phyloP scores from a whole-genome alignment of 2,329 filamentous ascomycete genomes.

The Aspergillus clavatus region DNA sequence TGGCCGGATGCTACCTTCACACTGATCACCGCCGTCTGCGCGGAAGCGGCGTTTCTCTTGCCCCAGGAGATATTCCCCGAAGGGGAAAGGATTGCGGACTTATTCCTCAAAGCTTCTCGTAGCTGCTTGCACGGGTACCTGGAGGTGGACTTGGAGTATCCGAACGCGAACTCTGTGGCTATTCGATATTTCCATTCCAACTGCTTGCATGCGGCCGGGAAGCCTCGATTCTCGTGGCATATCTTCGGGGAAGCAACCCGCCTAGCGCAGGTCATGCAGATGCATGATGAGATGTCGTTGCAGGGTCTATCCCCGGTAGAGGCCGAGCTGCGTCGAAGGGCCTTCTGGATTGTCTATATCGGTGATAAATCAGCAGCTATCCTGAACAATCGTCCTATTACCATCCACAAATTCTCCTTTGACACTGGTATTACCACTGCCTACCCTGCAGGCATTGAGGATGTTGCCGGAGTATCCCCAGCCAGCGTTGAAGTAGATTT shows the following conservation, averaged over 20 bases:
- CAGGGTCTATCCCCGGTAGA: slow-evolving; percentile 36
- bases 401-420: slow-evolving; percentile 43
- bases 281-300: slow-evolving; percentile 40
- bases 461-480: slow-evolving; percentile 17
- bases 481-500: slow-evolving; percentile 6
- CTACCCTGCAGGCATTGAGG: slow-evolving; percentile 19
- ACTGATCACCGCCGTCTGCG: slow-evolving; percentile 43
- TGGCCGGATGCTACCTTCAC: slow-evolving; percentile 41
- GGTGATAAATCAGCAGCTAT: slow-evolving; percentile 21
- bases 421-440: slow-evolving; percentile 37
- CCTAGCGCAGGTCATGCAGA: slow-evolving; percentile 41
- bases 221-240: slow-evolving; percentile 44
- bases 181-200: slow-evolving; percentile 47
- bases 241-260: slow-evolving; percentile 44
- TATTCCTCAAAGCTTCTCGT: slow-evolving; percentile 40
- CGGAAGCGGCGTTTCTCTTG: slow-evolving; percentile 40
- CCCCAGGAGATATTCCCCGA: slow-evolving; percentile 40
- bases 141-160: slow-evolving; percentile 41
- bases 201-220: slow-evolving; percentile 42
- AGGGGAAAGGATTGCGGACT: slow-evolving; percentile 34
- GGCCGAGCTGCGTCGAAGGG: slow-evolving; percentile 25
- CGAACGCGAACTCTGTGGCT: slow-evolving; percentile 41
- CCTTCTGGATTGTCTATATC: slow-evolving; percentile 23
- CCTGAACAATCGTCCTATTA: slow-evolving; percentile 40
- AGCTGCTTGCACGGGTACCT: slow-evolving; percentile 38